Evolutionary conservation across 306 rosid species (phyloP).

Genomic region (Amphicarpaea edgeworthii): DNA sequence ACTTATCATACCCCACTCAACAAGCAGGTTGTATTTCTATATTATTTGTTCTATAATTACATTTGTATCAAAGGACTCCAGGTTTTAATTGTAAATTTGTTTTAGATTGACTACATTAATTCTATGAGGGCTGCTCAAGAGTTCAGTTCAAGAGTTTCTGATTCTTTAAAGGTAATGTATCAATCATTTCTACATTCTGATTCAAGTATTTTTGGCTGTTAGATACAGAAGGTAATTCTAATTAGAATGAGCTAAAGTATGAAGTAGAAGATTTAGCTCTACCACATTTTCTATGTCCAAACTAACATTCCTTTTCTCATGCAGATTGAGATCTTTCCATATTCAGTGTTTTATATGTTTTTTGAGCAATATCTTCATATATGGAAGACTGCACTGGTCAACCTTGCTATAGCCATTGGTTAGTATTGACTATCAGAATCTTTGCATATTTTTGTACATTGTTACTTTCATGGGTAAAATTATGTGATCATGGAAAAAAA

Average conservation of each 20-base stretch:
- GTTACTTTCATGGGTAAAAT: slow-evolving; percentile 9
- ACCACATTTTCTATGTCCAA: slow-evolving; percentile 27
- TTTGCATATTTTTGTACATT: slow-evolving; percentile 28
- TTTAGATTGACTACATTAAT: slow-evolving; percentile 83
- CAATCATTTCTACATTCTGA: slow-evolving; percentile 17
- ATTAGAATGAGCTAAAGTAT: slow-evolving; percentile 9
- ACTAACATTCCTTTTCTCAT: slow-evolving; percentile 52
- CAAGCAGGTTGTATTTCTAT: slow-evolving; percentile 78
- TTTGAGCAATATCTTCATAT: slow-evolving; percentile 99
- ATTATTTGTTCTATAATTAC: slow-evolving; percentile 33
- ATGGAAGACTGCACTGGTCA: slow-evolving; percentile 94
- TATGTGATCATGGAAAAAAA: slow-evolving; percentile 18
- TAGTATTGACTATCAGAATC: slow-evolving; percentile 48
- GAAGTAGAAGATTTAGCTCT: background rate
- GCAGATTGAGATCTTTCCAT: slow-evolving; percentile 99
- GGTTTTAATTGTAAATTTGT: slow-evolving; percentile 40
- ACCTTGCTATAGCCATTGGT: slow-evolving; percentile 97
- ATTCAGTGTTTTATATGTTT: slow-evolving; percentile 94
- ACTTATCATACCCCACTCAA: slow-evolving; percentile 96
- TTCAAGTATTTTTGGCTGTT: slow-evolving; percentile 14
- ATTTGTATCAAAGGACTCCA: slow-evolving; percentile 30
- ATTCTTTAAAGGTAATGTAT: slow-evolving; percentile 80
- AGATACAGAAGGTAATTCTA: slow-evolving; percentile 14
- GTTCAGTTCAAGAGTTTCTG: slow-evolving; percentile 86
- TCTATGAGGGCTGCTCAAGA: slow-evolving; percentile 97